Base-by-base conservation (phyloP, 352 stramenopile species). In the Phytophthora brassicae region DNA sequence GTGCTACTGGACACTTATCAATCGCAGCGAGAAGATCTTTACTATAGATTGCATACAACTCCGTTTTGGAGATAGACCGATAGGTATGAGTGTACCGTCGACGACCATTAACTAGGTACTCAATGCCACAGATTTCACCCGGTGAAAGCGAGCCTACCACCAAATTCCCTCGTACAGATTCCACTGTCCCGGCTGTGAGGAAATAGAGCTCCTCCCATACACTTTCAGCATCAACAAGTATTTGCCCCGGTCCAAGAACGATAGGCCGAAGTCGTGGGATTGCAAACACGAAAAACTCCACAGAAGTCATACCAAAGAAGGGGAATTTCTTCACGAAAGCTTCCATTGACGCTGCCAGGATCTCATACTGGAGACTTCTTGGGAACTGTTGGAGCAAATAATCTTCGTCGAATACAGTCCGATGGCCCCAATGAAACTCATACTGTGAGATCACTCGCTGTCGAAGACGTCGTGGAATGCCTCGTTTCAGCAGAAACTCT, bases 181-280 rank as follows among this genome's bases (percentile, higher is more conserved):
- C 80, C 35, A 93, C 62, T 0, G 74, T 77, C 3, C 81, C 84
- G 9, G 28, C 68, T 0, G 80, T 77, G 17, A 93, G 67, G 29
- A 93, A 93, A 35, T 93, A 91, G 3, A 93, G 60, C 57, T 91
- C 81, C 60, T 91, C 84, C 84, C 84, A 91, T 1, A 93, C 81
- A 47, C 84, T 90, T 62, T 91, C 84, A 0, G 74, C 79, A 45
- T 93, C 84, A 0, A 93, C 80, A 23, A 93, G 70, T 0, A 77
- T 64, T 61, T 91, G 81, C 0, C 78, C 72, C 2, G 78, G 67
- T 0, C 77, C 77, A 11, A 91, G 54, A 8, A 91, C 74, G 43
- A 90, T 84, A 1, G 84, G 84, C 9, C 82, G 66, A 2, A 93
- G 66, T 0, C 75, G 66, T 5, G 84, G 84, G 28, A 89, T 81